phyloP scores from a whole-genome alignment of 2,329 filamentous ascomycete genomes.

The Aspergillus chevalieri region DNA sequence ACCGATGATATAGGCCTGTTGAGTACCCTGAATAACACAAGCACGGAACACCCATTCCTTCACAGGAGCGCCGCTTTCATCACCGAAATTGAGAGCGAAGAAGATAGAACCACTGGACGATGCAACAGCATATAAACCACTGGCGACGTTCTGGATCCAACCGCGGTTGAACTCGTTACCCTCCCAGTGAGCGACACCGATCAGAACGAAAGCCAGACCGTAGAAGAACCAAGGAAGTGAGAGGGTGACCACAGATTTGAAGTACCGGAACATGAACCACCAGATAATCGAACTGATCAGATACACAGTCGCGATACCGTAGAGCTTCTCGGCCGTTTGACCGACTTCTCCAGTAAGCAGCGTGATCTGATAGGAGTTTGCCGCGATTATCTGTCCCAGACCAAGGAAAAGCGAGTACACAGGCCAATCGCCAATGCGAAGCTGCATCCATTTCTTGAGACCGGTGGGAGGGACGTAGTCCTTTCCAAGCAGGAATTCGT shows the following conservation, averaged over 20 bases:
- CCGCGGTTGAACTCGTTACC: conserved; percentile 34
- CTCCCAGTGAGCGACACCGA: conserved; percentile 57
- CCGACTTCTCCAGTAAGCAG: conserved; percentile 59
- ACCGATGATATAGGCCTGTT: conserved; percentile 59
- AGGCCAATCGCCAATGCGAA: conserved; percentile 58
- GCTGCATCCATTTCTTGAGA: conserved; percentile 49
- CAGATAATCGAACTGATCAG: conserved; percentile 53
- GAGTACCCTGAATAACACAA: conserved; percentile 60
- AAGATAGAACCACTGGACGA: conserved; percentile 59
- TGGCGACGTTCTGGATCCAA: conserved; percentile 57
- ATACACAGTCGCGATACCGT: conserved; percentile 56
- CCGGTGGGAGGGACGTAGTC: conserved; percentile 54
- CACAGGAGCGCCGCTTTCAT: conserved; percentile 57
- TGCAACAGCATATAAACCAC: conserved; percentile 56
- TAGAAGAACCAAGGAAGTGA: conserved; percentile 59
- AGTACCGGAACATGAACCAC: conserved; percentile 57
- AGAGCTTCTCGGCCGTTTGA: conserved; percentile 54
- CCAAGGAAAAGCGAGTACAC: conserved; percentile 58
- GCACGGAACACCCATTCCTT: conserved; percentile 63
- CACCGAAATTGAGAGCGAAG: conserved; percentile 63
- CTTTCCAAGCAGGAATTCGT: conserved; percentile 52
- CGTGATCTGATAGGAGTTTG: conserved; percentile 63
- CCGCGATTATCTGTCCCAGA: conserved; percentile 57
- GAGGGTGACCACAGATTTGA: conserved; percentile 54
- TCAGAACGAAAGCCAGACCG: conserved; percentile 55